These are phyloP conservation scores for Colletotrichum trifolii DNA, from an alignment of 2,329 filamentous ascomycete species.

Conservation along the genomic window DNA sequence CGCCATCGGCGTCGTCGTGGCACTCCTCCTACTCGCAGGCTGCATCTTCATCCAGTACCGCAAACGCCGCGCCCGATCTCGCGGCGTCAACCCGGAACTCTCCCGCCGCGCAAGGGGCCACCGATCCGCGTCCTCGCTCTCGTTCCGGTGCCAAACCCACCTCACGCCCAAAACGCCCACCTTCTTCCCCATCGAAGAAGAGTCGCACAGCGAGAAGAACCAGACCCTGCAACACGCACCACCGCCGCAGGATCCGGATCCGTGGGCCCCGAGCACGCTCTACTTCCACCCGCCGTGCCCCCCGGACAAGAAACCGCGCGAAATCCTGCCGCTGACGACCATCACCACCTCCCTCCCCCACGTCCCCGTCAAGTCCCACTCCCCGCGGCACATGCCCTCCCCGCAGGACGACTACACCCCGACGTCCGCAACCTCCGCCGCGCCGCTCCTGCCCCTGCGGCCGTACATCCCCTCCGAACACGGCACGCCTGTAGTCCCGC, in stretches of 20 bases:
- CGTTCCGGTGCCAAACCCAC: constrained; percentile 63
- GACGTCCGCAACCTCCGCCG: constrained; percentile 47
- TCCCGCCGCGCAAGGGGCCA: constrained; percentile 41
- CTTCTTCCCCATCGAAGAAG: constrained; percentile 49
- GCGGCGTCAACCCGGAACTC: constrained; percentile 40
- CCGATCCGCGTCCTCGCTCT: constrained; percentile 58
- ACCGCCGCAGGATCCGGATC: neutral
- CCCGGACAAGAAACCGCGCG: constrained; percentile 21
- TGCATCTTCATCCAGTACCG: constrained; percentile 58
- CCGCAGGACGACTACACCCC: constrained; percentile 43
- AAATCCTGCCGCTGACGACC: constrained; percentile 17
- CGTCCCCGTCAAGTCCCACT: constrained; percentile 28
- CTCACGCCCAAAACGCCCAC: constrained; percentile 52
- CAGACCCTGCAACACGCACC: constrained; percentile 35
- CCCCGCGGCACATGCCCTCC: constrained; percentile 25
- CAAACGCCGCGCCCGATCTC: constrained; percentile 52
- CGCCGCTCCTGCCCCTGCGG: constrained; percentile 47
- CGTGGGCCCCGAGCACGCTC: no score
- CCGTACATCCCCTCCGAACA: constrained; percentile 46
- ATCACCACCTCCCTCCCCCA: constrained; percentile 32
- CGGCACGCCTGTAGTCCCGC: constrained; percentile 39
- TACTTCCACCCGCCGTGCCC: neutral
- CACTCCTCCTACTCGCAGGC: constrained; percentile 51
- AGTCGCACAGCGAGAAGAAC: constrained; percentile 32
- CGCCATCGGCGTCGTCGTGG: constrained; percentile 50